A percentile compares a stretch with the other conserved stretches of the same genome.
Evolutionary conservation across 306 rosid species (phyloP).

Genomic region (Cyamopsis tetragonoloba): DNA sequence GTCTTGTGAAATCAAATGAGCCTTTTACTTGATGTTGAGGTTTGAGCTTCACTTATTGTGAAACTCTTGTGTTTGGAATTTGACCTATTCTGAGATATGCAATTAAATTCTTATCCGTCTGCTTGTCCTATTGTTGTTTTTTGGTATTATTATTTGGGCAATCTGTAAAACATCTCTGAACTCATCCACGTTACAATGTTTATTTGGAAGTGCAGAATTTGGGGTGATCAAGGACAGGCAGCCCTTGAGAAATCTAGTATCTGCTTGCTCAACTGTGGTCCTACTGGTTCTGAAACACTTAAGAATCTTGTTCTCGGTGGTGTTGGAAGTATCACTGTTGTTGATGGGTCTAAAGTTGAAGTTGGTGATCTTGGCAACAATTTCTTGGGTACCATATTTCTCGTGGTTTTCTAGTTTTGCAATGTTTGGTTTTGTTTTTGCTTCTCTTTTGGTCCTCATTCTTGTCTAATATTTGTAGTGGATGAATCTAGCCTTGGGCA

Average conservation of each 20-base stretch:
- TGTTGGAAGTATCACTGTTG: slow-evolving; percentile 90
- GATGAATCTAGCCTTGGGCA: slow-evolving; percentile 84
- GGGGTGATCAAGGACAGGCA: slow-evolving; percentile 84
- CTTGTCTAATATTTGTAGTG: slow-evolving; percentile 37
- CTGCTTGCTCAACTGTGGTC: slow-evolving; percentile 91
- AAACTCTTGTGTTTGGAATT: not conserved
- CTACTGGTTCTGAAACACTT: slow-evolving; percentile 93
- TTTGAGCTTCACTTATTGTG: not conserved
- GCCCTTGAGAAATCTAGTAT: slow-evolving; percentile 83
- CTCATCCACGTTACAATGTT: not conserved
- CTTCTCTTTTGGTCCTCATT: slow-evolving; percentile 13
- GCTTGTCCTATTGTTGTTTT: not conserved
- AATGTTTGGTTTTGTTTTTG: not conserved
- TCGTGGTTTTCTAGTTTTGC: not conserved
- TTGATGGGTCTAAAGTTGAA: slow-evolving; percentile 92
- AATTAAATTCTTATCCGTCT: not conserved
- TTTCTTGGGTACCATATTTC: slow-evolving; percentile 63
- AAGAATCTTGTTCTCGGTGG: slow-evolving; percentile 98
- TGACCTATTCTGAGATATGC: not conserved
- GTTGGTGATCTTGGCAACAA: slow-evolving; percentile 93
- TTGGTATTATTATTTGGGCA: not conserved
- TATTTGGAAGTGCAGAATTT: slow-evolving; percentile 53
- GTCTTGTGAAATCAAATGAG: too few species aligned
- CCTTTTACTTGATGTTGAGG: too few species aligned
- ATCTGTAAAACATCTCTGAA: not conserved